Evolutionary conservation across 1,284 basidiomycete species (phyloP).

Genomic region (Ustilago sp.): DNA sequence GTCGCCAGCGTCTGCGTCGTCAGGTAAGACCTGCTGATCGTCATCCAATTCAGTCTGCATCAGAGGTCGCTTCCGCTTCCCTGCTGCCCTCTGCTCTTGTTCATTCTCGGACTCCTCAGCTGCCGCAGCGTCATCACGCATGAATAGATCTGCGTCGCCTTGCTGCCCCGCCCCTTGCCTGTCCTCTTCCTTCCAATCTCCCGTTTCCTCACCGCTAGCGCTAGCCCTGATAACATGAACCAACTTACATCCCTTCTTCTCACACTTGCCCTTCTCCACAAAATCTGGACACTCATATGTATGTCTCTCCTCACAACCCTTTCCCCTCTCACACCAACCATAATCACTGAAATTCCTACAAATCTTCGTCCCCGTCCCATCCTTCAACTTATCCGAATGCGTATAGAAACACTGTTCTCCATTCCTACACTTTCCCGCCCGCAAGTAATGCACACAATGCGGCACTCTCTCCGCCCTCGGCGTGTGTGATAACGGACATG

Average conservation of each 20-base stretch:
- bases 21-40: constrained; percentile 11
- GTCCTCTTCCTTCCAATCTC: constrained; percentile 6
- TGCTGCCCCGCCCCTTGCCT: constrained; percentile 6
- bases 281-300: constrained; percentile 67
- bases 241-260: constrained; percentile 52
- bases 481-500: constrained; percentile 63
- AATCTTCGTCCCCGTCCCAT: constrained; percentile 33
- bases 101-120: constrained; percentile 20
- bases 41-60: constrained; percentile 37
- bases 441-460: constrained; percentile 65
- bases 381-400: constrained; percentile 41
- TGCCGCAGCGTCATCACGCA: constrained; percentile 57
- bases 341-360: constrained; percentile 59
- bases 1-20: constrained; percentile 12
- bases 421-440: constrained; percentile 57
- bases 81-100: neutral
- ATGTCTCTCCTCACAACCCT: constrained; percentile 55
- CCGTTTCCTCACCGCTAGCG: neutral
- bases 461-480: constrained; percentile 56
- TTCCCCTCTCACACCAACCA: constrained; percentile 65
- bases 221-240: constrained; percentile 56
- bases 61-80: constrained; percentile 38
- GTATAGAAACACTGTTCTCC: constrained; percentile 61
- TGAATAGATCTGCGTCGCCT: constrained; percentile 40
- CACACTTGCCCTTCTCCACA: constrained; percentile 58